These are phyloP conservation scores for Parastagonospora avenae DNA, from an alignment of 2,329 filamentous ascomycete species.

Conservation along the genomic window DNA sequence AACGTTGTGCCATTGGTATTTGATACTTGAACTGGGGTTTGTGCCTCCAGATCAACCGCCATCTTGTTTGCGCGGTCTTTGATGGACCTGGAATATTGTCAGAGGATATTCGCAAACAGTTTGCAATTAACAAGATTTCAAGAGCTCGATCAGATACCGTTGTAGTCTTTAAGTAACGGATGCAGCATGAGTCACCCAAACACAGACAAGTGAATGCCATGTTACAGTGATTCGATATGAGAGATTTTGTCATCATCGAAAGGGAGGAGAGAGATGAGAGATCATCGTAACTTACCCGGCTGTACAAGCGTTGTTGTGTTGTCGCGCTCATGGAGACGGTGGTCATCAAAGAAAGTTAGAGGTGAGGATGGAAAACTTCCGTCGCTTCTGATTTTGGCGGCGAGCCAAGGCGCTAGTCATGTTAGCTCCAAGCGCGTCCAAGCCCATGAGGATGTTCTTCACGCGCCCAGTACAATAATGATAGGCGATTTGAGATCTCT, in stretches of 20 bases:
- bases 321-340: constrained; percentile 3
- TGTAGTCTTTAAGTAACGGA: constrained; percentile 45
- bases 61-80: constrained; percentile 15
- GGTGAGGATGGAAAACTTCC: not conserved
- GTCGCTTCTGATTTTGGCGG: constrained; percentile 1
- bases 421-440: too few relatives aligned
- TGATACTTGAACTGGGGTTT: constrained; percentile 10
- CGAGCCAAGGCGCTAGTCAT: not conserved
- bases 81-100: constrained; percentile 16
- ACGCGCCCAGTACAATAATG: not conserved
- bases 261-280: not conserved
- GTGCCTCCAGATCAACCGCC: constrained; percentile 13
- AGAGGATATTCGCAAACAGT: constrained; percentile 3
- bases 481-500: too few relatives aligned
- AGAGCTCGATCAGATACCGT: constrained; percentile 43
- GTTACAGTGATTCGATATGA: constrained; percentile 30
- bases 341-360: not conserved
- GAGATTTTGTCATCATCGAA: constrained; percentile 33
- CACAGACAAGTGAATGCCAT: constrained; percentile 41
- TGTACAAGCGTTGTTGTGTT: not conserved
- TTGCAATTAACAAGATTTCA: not conserved
- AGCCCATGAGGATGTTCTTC: not conserved
- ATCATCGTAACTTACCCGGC: not conserved
- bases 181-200: constrained; percentile 37
- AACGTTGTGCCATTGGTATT: constrained; percentile 9